A percentile compares a stretch with the other conserved stretches of the same genome.
Evolutionary conservation across 192 early-diverging fungal genomes (phyloP).

Genomic region (Backusella liffmaniae): DNA sequence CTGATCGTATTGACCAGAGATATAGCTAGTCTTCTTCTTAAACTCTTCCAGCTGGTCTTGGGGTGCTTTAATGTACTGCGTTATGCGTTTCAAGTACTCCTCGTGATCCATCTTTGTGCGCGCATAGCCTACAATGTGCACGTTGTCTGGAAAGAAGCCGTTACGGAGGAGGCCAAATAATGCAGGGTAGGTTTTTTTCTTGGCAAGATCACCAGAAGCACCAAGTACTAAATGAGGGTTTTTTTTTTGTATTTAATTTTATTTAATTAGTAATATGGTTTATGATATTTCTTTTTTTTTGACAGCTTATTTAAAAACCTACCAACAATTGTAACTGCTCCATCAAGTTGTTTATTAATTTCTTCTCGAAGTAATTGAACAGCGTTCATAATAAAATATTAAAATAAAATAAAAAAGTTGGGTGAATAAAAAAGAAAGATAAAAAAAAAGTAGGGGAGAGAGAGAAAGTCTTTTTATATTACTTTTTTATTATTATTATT

Average conservation of each 20-base stretch:
- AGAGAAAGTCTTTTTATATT: not conserved
- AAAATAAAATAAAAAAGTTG: constrained; percentile 8
- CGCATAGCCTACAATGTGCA: constrained; percentile 89
- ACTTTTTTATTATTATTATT: not conserved
- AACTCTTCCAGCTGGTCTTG: constrained; percentile 52
- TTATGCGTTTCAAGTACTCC: constrained; percentile 77
- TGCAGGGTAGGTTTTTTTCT: constrained; percentile 97
- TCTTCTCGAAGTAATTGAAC: constrained; percentile 30
- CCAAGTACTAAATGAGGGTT: constrained; percentile 63
- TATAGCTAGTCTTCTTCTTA: constrained; percentile 70
- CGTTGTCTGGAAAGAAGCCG: constrained; percentile 71
- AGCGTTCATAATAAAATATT: constrained; percentile 2
- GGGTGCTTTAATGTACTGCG: constrained; percentile 62
- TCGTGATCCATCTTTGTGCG: constrained; percentile 73
- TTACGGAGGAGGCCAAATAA: constrained; percentile 92
- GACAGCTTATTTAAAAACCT: constrained; percentile 5
- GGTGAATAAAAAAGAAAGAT: not conserved
- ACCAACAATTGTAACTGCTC: constrained; percentile 41
- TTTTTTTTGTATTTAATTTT: not conserved
- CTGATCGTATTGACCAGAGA: constrained; percentile 83
- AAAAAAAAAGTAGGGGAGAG: not conserved
- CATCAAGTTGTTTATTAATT: constrained; percentile 25
- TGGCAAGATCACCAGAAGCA: constrained; percentile 93
- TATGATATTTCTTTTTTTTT: not conserved
- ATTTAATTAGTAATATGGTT: not conserved